Conservation (phyloP, 495 filamentous ascomycete genomes). For the Tuber borchii region DNA sequence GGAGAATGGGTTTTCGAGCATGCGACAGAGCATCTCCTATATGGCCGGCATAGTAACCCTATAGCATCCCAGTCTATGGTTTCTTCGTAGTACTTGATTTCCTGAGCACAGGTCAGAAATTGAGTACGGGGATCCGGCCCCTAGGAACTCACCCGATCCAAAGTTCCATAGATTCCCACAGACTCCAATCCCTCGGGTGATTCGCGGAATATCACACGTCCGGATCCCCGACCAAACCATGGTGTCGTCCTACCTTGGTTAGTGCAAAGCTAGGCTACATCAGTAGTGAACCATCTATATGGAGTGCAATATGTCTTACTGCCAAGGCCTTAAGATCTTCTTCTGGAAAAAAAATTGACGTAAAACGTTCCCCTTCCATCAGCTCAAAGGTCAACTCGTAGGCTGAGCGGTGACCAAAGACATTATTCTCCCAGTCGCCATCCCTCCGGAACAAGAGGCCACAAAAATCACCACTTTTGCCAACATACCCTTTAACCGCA, state of each 20-base stretch:
- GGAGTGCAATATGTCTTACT: conserved; percentile 14
- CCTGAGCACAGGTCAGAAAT: conserved; percentile 8
- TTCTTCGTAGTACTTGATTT: background rate
- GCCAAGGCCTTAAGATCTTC: conserved; percentile 27
- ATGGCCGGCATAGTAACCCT: conserved; percentile 18
- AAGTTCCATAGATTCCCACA: conserved; percentile 34
- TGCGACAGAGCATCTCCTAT: background rate
- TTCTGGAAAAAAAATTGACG: background rate
- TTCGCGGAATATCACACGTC: background rate
- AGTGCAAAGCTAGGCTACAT: conserved; percentile 37
- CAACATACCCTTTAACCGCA: no score
- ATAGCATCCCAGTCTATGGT: conserved; percentile 20
- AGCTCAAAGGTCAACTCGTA: no score
- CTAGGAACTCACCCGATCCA: conserved; percentile 19
- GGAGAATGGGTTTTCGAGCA: conserved; percentile 3
- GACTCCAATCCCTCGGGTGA: conserved; percentile 18
- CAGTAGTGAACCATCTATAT: conserved; percentile 8
- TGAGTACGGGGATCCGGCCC: background rate
- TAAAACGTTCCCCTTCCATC: no score
- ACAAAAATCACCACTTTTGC: no score
- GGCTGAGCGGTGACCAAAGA: no score
- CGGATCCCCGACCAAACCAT: conserved; percentile 36
- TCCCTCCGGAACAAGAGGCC: no score
- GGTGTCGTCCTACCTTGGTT: conserved; percentile 33
- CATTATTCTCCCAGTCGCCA: no score